These are phyloP conservation scores for Tetragonia tetragonoides DNA, from an alignment of 148 eudicot genomes.

Conservation along the genomic window DNA sequence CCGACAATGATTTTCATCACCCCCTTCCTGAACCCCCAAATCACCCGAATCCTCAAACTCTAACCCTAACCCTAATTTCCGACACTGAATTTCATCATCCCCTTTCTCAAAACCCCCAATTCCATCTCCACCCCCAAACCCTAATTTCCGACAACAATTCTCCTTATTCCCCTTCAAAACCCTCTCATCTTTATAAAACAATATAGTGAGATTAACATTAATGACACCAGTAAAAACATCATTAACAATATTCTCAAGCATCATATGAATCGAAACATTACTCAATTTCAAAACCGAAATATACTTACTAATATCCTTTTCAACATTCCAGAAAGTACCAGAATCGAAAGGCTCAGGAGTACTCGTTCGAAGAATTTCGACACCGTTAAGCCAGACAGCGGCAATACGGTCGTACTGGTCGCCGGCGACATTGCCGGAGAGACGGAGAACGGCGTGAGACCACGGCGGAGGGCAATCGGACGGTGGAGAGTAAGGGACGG, in stretches of 20 bases:
- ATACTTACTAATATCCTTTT: slow-evolving; percentile 62
- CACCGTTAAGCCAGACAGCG: slow-evolving; percentile 69
- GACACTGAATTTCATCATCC: too few species aligned
- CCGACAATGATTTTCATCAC: neutral
- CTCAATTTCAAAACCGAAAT: slow-evolving; percentile 33
- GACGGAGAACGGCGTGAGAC: slow-evolving; percentile 47
- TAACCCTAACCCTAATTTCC: neutral
- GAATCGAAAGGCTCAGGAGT: slow-evolving; percentile 61
- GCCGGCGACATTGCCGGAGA: slow-evolving; percentile 44
- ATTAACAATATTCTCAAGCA: slow-evolving; percentile 74
- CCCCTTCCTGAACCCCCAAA: too few species aligned
- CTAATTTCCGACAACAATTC: neutral
- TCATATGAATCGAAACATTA: slow-evolving; percentile 48
- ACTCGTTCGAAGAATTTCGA: slow-evolving; percentile 78
- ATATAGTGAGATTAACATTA: slow-evolving; percentile 46
- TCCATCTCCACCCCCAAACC: neutral
- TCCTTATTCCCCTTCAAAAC: neutral
- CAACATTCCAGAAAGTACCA: slow-evolving; percentile 68
- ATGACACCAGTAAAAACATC: slow-evolving; percentile 63
- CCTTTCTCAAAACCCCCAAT: too few species aligned
- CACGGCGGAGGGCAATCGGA: slow-evolving; percentile 42
- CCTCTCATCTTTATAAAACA: slow-evolving; percentile 34
- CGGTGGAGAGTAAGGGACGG: slow-evolving; percentile 57
- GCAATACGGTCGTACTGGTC: slow-evolving; percentile 72
- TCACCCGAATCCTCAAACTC: too few species aligned